Evolutionary conservation across 257 asterid genomes (phyloP).

Genomic region (Schizonepeta tenuifolia): DNA sequence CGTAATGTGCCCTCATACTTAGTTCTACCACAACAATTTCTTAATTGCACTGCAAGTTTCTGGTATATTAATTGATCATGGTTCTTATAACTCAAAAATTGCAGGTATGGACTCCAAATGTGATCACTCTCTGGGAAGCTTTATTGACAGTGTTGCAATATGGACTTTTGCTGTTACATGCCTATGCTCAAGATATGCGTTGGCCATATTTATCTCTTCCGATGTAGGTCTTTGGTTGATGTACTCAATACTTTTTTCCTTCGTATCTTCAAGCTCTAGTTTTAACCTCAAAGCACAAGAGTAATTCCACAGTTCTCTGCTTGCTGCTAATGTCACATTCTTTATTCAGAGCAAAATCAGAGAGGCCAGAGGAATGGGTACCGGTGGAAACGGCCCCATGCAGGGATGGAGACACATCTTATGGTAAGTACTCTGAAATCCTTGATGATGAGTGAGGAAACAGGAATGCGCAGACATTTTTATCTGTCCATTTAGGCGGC

Average conservation of each 20-base stretch:
- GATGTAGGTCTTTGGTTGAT: slow-evolving; percentile 58
- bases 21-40: neutral
- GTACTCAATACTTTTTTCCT: slow-evolving; percentile 5
- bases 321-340: slow-evolving; percentile 24
- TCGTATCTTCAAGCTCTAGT: neutral
- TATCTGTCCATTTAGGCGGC: slow-evolving; percentile 57
- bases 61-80: slow-evolving; percentile 17
- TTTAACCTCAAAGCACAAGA: slow-evolving; percentile 17
- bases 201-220: slow-evolving; percentile 96
- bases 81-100: slow-evolving; percentile 20
- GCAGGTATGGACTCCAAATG: slow-evolving; percentile 89
- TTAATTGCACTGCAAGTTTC: neutral
- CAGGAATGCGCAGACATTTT: slow-evolving; percentile 51
- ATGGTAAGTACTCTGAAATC: slow-evolving; percentile 42
- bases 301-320: slow-evolving; percentile 8
- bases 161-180: slow-evolving; percentile 83
- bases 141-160: slow-evolving; percentile 82
- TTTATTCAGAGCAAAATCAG: slow-evolving; percentile 60
- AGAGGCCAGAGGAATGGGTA: slow-evolving; percentile 97
- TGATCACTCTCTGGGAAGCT: slow-evolving; percentile 89
- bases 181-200: slow-evolving; percentile 93
- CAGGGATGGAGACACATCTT: slow-evolving; percentile 33
- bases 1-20: neutral
- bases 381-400: slow-evolving; percentile 57
- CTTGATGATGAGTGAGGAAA: slow-evolving; percentile 43